Evolutionary conservation across 2,329 filamentous ascomycete species (phyloP), one percentile per base, ranked within the genome.

Genomic region (Neonectria hederae): DNA sequence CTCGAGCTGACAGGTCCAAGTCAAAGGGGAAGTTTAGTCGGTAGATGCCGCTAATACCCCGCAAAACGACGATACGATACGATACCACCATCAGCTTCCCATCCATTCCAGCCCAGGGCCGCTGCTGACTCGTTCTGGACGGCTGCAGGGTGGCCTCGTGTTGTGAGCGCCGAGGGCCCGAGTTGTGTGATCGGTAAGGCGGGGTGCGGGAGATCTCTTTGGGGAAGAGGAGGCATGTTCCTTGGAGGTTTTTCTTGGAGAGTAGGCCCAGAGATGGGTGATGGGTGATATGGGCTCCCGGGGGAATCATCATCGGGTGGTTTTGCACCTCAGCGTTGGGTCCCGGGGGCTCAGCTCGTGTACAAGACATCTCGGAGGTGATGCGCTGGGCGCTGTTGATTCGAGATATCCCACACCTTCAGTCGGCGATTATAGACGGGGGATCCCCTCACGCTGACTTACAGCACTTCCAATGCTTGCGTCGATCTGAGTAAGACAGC

Each of bases 361-460:
- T 22, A 40, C 24, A 22, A 22, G n/a, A 5, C 22, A 21, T 17
- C 49, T n/a, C 14, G 22, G 53, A 30, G 14, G 5, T 11, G 28
- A 32, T 55, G 40, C 53, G 53, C 17, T 45, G 53, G 53, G 22
- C 53, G 53, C n/a, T n/a, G n/a, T n/a, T n/a, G n/a, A n/a, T n/a
- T 17, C 28, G 26, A 24, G 13, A 32, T 26, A 2, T 6, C 11
- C 46, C n/a, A n/a, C 21, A 22, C 22, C 3, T 7, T 9, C n/a
- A 19, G 24, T 26, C 28, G 7, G 17, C 9, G 24, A 35, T 19
- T 5, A 42, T 54, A n/a, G 35, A 26, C 21, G 28, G 28, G 6
- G 21, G 22, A 35, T 40, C n/a, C 19, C 24, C 30, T 19, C 14
- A 6, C 11, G 17, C 11, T n/a, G 40, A 11, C 14, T 19, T 21